Percentiles rank a stretch among this genome's conserved stretches.
These are phyloP conservation scores for Fusarium anguioides DNA, from an alignment of 2,329 filamentous ascomycete genomes.

Conservation along the genomic window DNA sequence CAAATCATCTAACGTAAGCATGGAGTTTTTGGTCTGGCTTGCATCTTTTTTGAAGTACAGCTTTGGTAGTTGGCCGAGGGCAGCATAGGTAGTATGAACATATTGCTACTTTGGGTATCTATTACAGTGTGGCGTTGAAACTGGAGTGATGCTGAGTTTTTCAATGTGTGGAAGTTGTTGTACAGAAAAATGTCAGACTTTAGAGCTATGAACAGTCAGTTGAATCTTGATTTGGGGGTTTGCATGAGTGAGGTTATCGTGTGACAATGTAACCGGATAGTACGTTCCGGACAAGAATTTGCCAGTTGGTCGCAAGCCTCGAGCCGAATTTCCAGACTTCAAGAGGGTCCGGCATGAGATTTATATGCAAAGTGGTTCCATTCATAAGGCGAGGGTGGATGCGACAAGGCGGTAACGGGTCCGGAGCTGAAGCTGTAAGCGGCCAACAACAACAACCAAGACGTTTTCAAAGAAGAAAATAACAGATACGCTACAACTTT, in stretches of 20 bases:
- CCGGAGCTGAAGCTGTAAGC: slow-evolving; percentile 24
- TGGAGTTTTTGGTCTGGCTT: slow-evolving; percentile 41
- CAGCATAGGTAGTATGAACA: background rate
- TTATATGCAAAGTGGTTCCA: slow-evolving; percentile 21
- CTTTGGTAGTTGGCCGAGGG: background rate
- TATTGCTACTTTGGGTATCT: slow-evolving; percentile 1
- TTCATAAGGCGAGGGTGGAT: slow-evolving; percentile 21
- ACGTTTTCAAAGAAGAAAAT: too few species aligned
- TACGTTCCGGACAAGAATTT: background rate
- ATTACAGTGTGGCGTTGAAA: slow-evolving; percentile 7
- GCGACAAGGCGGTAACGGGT: background rate
- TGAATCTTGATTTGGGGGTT: background rate
- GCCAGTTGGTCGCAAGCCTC: background rate
- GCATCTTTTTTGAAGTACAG: slow-evolving; percentile 3
- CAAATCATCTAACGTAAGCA: slow-evolving; percentile 36
- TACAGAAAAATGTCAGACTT: slow-evolving; percentile 1
- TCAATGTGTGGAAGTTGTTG: background rate
- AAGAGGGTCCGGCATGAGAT: slow-evolving; percentile 16
- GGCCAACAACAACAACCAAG: slow-evolving; percentile 1
- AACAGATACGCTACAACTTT: too few species aligned
- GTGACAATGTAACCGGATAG: background rate
- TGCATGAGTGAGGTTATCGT: background rate
- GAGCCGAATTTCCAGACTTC: background rate
- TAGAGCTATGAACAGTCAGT: background rate
- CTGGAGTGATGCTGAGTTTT: slow-evolving; percentile 2